Evolutionary conservation across 306 rosid species (phyloP).

Genomic region (Prunus mongolica): DNA sequence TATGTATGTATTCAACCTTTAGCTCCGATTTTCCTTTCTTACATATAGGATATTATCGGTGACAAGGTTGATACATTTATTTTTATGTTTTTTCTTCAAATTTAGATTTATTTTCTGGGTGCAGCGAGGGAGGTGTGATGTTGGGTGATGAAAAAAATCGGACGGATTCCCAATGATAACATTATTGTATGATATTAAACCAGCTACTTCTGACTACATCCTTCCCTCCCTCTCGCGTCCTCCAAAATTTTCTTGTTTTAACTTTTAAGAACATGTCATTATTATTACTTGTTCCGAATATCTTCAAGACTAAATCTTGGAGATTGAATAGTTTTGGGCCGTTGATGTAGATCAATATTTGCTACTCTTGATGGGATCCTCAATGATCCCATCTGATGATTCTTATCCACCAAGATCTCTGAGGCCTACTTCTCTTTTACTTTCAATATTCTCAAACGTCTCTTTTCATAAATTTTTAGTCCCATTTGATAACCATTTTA

Average conservation of each 20-base stretch:
- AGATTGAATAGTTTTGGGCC: neutral
- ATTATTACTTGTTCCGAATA: no score
- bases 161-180: slow-evolving; percentile 20
- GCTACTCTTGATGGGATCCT: slow-evolving; percentile 19
- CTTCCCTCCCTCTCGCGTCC: neutral
- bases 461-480: neutral
- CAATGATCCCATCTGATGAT: slow-evolving; percentile 1
- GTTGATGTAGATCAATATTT: slow-evolving; percentile 13
- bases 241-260: no score
- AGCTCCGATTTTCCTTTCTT: slow-evolving; percentile 15
- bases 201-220: slow-evolving; percentile 20
- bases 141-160: slow-evolving; percentile 11
- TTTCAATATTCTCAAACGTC: neutral
- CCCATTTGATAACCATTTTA: no score
- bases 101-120: neutral
- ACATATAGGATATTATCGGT: neutral
- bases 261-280: no score
- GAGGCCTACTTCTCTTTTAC: neutral
- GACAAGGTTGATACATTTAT: slow-evolving; percentile 20
- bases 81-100: neutral
- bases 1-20: slow-evolving; percentile 14
- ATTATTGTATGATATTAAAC: slow-evolving; percentile 11
- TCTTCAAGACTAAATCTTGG: no score
- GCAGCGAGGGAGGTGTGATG: neutral
- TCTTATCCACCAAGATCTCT: slow-evolving; percentile 22